Base-by-base conservation (phyloP, 2,329 filamentous ascomycete genomes). In the Clonostachys rosea region DNA sequence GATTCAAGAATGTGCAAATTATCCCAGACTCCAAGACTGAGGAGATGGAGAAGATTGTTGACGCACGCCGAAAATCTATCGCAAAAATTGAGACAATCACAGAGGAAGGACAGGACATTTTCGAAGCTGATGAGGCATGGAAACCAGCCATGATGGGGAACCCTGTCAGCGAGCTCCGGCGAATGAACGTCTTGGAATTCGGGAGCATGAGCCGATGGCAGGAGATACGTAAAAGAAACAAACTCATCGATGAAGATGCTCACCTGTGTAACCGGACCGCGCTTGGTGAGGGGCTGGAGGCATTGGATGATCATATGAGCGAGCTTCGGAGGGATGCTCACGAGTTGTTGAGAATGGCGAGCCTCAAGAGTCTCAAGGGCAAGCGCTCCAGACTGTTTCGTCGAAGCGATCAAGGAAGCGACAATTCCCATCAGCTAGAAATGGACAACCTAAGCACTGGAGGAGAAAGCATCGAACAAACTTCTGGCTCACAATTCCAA, bases 141-240 rank as follows among this genome's bases (percentile, higher is more conserved):
- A 79, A 79, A 49, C 83, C 87, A 2, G 73, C 84, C 30, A 78
- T 90, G 52, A 80, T 89, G 59, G 86, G 87, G 12, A 86, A 87
- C 58, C 86, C 87, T 12, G 81, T 79, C 41, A 80, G 84, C 42
- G 84, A 82, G 62, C 80, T 78, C 57, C 75, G 87, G 44, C 76
- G 83, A 50, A 82, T 91, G 75, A 89, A 81, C 59, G 61, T 89
- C 20, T 68, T 91, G 14, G 87, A 91, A 62, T 66, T 88, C 49
- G 87, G 87, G 0, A 67, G 70, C 35, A 70, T 86, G 71, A 85
- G 78, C 44, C 71, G 87, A 39, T 91, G 85, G 83, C 86, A 79
- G 20, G 86, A 90, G 63, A 89, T 91, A 50, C 71, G 80, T 50
- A 75, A 67, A 54, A 78, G 74, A 58, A 85, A 85, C 56, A 70